These are phyloP conservation scores for Asterochloris sp. DNA, from an alignment of 139 green algal genomes.

Conservation along the genomic window DNA sequence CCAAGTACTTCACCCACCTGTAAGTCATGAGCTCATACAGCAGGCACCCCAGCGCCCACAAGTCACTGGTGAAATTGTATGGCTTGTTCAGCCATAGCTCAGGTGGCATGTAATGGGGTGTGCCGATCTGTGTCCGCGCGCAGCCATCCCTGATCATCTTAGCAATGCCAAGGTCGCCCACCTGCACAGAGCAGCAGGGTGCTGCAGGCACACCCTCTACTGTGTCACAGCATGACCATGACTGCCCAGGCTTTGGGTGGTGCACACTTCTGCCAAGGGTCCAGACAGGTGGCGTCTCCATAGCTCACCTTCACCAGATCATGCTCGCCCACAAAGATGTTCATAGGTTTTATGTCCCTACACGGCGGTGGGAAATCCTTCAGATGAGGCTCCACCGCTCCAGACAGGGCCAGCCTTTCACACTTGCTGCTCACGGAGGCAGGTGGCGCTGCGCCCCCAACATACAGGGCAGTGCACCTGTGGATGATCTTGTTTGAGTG, in stretches of 20 bases:
- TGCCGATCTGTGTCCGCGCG: slow-evolving; percentile 69
- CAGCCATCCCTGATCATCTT: slow-evolving; percentile 73
- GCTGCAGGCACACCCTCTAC: neutral
- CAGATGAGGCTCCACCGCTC: no score
- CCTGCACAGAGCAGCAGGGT: slow-evolving; percentile 8
- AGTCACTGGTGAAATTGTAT: slow-evolving; percentile 78
- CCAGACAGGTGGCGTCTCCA: neutral
- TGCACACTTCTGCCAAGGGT: no score
- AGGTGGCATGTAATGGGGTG: slow-evolving; percentile 82
- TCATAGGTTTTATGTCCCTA: slow-evolving; percentile 68
- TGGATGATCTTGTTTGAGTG: slow-evolving; percentile 74
- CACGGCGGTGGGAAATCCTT: no score
- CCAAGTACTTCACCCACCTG: slow-evolving; percentile 20
- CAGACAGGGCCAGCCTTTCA: no score
- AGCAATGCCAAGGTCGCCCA: slow-evolving; percentile 76
- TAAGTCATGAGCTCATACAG: slow-evolving; percentile 85
- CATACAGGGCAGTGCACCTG: slow-evolving; percentile 9
- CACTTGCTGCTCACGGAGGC: no score
- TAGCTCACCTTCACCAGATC: slow-evolving; percentile 69
- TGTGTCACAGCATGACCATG: neutral
- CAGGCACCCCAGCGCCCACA: slow-evolving; percentile 80
- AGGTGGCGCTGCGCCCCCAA: neutral
- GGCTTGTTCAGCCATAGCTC: slow-evolving; percentile 76
- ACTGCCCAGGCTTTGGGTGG: no score
- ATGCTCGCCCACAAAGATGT: slow-evolving; percentile 65